A percentile compares a stretch with the other conserved stretches of the same genome.
Evolutionary conservation across 1,284 basidiomycete genomes (phyloP).

Genomic region (Ganoderma boninense): DNA sequence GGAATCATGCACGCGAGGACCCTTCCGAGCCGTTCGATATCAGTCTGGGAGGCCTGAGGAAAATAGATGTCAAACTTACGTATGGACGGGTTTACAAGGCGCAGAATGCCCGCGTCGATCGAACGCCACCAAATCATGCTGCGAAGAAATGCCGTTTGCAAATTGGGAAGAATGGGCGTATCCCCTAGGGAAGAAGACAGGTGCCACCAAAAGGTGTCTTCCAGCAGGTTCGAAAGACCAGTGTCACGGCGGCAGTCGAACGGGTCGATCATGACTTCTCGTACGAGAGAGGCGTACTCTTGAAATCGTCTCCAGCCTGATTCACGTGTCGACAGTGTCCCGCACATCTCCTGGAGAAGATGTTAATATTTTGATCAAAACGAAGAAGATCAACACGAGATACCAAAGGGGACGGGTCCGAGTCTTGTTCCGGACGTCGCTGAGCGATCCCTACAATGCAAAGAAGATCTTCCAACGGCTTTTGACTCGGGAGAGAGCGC

Average conservation of each 20-base stretch:
- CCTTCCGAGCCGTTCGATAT: no score
- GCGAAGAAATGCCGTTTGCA: neutral
- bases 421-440: no score
- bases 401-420: neutral
- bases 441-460: neutral
- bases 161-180: neutral
- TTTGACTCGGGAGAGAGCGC: neutral
- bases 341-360: neutral
- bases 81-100: neutral
- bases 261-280: neutral
- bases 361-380: no score
- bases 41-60: neutral
- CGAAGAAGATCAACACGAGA: no score
- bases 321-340: neutral
- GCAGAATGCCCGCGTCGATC: neutral
- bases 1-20: neutral
- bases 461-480: neutral
- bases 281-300: neutral
- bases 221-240: neutral
- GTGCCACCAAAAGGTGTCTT: neutral
- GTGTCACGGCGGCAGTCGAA: neutral
- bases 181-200: neutral
- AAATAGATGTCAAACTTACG: neutral
- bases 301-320: neutral
- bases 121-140: no score